phyloP scores from a whole-genome alignment of 495 filamentous ascomycete species.

The Stereocaulon alpinum region DNA sequence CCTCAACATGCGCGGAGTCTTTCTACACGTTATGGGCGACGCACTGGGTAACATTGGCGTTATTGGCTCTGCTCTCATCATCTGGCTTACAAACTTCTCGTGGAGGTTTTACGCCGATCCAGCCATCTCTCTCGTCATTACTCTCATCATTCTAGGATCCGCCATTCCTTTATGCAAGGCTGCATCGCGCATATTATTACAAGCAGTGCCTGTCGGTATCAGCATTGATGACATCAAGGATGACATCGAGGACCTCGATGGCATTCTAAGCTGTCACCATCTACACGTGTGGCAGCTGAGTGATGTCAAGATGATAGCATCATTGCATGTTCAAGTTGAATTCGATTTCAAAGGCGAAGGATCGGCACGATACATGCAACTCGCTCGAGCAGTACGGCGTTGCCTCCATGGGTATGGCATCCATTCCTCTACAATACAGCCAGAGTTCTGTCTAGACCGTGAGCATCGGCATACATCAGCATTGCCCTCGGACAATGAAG shows the following conservation, averaged over 20 bases:
- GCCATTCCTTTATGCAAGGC: conserved; percentile 89
- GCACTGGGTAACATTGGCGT: conserved; percentile 96
- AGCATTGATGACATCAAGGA: conserved; percentile 82
- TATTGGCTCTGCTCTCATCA: conserved; percentile 82
- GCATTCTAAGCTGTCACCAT: conserved; percentile 83
- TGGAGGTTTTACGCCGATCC: conserved; percentile 80
- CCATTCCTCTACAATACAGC: conserved; percentile 96
- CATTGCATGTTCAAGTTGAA: conserved; percentile 80
- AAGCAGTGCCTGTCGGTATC: conserved; percentile 82
- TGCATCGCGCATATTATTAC: conserved; percentile 85
- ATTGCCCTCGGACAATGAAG: conserved; percentile 13
- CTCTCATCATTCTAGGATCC: conserved; percentile 82
- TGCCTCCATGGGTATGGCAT: conserved; percentile 95
- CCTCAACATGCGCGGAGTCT: conserved; percentile 95
- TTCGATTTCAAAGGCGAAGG: conserved; percentile 62
- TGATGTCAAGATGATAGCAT: conserved; percentile 85
- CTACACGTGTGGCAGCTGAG: conserved; percentile 96
- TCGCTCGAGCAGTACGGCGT: conserved; percentile 64
- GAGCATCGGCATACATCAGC: conserved; percentile 31
- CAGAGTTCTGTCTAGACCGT: conserved; percentile 67
- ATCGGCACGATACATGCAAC: conserved; percentile 76
- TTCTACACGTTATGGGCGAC: conserved; percentile 93
- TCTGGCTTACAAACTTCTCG: conserved; percentile 69
- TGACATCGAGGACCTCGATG: conserved; percentile 75
- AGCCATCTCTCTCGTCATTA: conserved; percentile 90